These are phyloP conservation scores for Ailanthus altissimus DNA, from an alignment of 345 rosid genomes.

Conservation along the genomic window DNA sequence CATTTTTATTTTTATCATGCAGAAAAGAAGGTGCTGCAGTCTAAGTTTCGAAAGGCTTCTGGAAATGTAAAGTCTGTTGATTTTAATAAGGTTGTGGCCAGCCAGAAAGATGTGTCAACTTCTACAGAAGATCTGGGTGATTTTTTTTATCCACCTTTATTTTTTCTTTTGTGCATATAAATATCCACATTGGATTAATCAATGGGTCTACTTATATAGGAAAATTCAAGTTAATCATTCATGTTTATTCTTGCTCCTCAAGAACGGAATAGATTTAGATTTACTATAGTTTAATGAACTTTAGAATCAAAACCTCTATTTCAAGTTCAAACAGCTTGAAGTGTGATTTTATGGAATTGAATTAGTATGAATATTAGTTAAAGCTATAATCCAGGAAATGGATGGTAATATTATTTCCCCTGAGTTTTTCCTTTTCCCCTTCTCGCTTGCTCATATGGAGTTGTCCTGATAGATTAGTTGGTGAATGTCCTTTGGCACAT, in stretches of 20 bases:
- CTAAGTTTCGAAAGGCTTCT: conserved; percentile 78
- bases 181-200: background rate
- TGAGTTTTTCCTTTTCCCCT: background rate
- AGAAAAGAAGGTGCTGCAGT: conserved; percentile 94
- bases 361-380: background rate
- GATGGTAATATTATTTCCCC: background rate
- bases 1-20: conserved; percentile 29
- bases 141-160: background rate
- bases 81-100: conserved; percentile 35
- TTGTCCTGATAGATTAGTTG: background rate
- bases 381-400: background rate
- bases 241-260: background rate
- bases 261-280: background rate
- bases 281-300: background rate
- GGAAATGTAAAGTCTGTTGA: conserved; percentile 53
- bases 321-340: background rate
- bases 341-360: background rate
- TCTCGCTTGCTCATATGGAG: background rate
- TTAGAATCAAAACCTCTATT: background rate
- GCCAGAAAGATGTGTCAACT: conserved; percentile 66
- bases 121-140: conserved; percentile 92
- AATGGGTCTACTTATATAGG: conserved; percentile 5
- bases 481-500: background rate
- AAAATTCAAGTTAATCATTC: background rate
- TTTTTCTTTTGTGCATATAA: background rate